A percentile compares a stretch with the other conserved stretches of the same genome.
Evolutionary conservation across 2,329 filamentous ascomycete species (phyloP).

Genomic region (Diaporthe aspalathi): DNA sequence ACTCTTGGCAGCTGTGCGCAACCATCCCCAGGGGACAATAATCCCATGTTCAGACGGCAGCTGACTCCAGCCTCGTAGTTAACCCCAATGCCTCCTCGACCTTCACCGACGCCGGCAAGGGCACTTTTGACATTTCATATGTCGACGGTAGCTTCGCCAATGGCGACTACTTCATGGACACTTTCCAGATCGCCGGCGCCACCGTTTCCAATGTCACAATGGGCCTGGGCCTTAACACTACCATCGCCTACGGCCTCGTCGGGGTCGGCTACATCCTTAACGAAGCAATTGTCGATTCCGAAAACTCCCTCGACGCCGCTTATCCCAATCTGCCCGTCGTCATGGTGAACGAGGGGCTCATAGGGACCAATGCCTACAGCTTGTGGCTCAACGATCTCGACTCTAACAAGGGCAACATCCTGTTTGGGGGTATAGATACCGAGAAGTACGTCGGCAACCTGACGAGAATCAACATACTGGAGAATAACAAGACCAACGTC

Average conservation of each 20-base stretch:
- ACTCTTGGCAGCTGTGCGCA: conserved; percentile 60
- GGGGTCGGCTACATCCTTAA: conserved; percentile 70
- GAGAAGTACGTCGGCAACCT: conserved; percentile 77
- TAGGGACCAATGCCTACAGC: conserved; percentile 76
- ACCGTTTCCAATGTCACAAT: conserved; percentile 67
- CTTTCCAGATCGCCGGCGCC: conserved; percentile 64
- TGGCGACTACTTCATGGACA: conserved; percentile 70
- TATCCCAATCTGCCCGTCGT: conserved; percentile 73
- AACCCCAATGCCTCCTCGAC: conserved; percentile 58
- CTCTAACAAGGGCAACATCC: conserved; percentile 74
- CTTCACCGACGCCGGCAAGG: conserved; percentile 55
- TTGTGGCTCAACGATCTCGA: conserved; percentile 73
- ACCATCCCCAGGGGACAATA: conserved; percentile 43
- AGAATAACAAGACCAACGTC: conserved; percentile 50
- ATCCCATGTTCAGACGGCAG: conserved; percentile 20
- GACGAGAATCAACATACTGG: conserved; percentile 69
- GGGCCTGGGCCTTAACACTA: conserved; percentile 66
- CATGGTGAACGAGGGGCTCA: conserved; percentile 71
- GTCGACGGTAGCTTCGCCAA: conserved; percentile 68
- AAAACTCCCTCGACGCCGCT: conserved; percentile 42
- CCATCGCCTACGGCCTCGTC: conserved; percentile 67
- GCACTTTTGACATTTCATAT: conserved; percentile 69
- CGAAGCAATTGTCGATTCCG: conserved; percentile 57
- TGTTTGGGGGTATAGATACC: conserved; percentile 86
- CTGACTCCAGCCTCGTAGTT: conserved; percentile 52